phyloP scores from a whole-genome alignment of 1,284 basidiomycete genomes.

The Veloboletus limbatus region DNA sequence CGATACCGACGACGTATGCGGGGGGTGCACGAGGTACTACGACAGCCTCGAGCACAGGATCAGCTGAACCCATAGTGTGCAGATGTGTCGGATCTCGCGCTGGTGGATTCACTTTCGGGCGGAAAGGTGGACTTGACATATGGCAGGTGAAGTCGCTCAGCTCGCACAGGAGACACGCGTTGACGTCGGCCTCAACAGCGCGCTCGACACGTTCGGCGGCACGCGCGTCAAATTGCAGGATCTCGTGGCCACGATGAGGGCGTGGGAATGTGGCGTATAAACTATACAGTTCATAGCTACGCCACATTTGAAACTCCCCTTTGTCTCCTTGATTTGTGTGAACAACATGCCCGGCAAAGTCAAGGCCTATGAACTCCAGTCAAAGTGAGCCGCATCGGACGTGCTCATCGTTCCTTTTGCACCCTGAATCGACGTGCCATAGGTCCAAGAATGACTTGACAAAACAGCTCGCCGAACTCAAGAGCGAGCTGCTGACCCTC shows the following conservation, averaged over 20 bases:
- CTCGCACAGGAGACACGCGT: no score
- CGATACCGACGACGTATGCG: constrained; percentile 93
- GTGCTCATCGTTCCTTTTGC: background rate
- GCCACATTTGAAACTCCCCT: no score
- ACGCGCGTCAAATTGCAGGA: constrained; percentile 69
- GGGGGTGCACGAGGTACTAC: constrained; percentile 87
- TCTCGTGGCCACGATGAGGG: constrained; percentile 41
- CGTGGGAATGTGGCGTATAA: constrained; percentile 38
- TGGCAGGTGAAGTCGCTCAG: constrained; percentile 67
- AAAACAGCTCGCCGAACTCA: constrained; percentile 94
- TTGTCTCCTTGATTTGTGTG: no score
- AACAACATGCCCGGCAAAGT: constrained; percentile 90
- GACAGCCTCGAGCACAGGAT: background rate
- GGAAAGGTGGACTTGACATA: constrained; percentile 95
- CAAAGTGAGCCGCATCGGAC: constrained; percentile 73
- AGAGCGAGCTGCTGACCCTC: constrained; percentile 89
- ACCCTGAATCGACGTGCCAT: constrained; percentile 11
- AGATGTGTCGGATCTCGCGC: constrained; percentile 83
- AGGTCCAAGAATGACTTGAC: constrained; percentile 98
- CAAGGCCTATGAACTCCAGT: constrained; percentile 98
- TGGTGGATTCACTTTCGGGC: constrained; percentile 78
- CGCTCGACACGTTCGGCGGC: constrained; percentile 85
- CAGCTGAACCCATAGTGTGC: constrained; percentile 13
- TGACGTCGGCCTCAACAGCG: constrained; percentile 49
- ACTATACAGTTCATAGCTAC: constrained; percentile 38